A percentile compares a stretch with the other conserved stretches of the same genome.
Evolutionary conservation across 345 rosid species (phyloP).

Genomic region (Lenwebbia sp.): DNA sequence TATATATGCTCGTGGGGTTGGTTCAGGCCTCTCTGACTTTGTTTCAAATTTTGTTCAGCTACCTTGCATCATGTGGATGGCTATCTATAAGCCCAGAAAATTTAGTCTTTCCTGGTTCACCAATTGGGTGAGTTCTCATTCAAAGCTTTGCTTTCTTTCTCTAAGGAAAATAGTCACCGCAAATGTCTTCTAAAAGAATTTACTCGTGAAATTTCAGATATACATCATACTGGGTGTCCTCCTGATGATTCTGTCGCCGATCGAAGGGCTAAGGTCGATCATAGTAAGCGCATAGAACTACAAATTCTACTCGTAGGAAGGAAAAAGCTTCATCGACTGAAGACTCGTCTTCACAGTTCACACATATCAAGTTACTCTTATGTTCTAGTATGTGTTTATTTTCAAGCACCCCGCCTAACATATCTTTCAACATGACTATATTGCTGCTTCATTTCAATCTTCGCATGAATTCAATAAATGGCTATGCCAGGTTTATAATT

Average conservation of each 20-base stretch:
- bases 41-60: constrained; percentile 21
- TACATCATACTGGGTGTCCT: constrained; percentile 52
- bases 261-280: constrained; percentile 71
- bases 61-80: constrained; percentile 74
- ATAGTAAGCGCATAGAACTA: constrained; percentile 43
- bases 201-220: constrained; percentile 23
- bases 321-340: background rate
- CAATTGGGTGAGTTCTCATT: constrained; percentile 45
- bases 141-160: background rate
- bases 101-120: constrained; percentile 58
- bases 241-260: constrained; percentile 60
- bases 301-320: constrained; percentile 40
- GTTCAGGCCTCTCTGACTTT: background rate
- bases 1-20: background rate
- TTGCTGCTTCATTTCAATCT: background rate
- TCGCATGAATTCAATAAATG: background rate
- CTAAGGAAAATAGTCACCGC: background rate
- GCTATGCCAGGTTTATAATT: background rate
- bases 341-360: background rate
- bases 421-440: background rate
- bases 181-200: background rate
- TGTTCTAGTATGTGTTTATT: background rate
- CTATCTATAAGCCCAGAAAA: constrained; percentile 56
- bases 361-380: background rate
- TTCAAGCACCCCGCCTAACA: background rate